phyloP scores from a whole-genome alignment of 1,284 basidiomycete genomes.

The Sanghuangporus baumii region DNA sequence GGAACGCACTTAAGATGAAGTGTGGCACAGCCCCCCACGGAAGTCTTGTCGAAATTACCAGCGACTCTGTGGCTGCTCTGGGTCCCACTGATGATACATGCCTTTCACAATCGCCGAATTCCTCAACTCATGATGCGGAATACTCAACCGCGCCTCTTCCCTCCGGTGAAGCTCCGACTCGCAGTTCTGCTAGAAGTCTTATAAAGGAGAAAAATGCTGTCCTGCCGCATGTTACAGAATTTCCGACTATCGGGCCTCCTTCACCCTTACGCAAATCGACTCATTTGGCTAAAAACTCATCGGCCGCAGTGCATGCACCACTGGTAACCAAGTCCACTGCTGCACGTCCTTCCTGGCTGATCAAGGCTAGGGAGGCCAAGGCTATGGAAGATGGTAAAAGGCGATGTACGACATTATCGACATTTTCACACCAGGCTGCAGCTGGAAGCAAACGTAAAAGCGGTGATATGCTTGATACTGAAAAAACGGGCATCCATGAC shows the following conservation, averaged over 20 bases:
- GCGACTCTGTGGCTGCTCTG: slow-evolving; percentile 2
- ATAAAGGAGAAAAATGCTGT: slow-evolving; percentile 12
- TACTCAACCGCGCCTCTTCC: not conserved
- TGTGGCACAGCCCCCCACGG: slow-evolving; percentile 33
- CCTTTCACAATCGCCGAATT: slow-evolving; percentile 6
- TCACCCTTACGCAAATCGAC: slow-evolving; percentile 65
- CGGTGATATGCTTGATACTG: slow-evolving; percentile 40
- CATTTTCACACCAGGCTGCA: slow-evolving; percentile 11
- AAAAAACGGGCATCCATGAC: not conserved
- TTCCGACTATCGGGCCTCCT: slow-evolving; percentile 58
- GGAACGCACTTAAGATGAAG: slow-evolving; percentile 44
- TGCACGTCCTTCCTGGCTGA: slow-evolving; percentile 68
- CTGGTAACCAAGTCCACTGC: slow-evolving; percentile 37
- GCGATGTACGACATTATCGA: slow-evolving; percentile 23
- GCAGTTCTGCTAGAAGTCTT: not conserved
- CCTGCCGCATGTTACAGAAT: slow-evolving; percentile 32
- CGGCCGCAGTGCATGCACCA: slow-evolving; percentile 24
- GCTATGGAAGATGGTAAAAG: slow-evolving; percentile 52
- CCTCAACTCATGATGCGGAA: not conserved
- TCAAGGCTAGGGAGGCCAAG: slow-evolving; percentile 69
- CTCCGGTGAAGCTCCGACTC: not conserved
- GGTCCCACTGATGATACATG: not conserved
- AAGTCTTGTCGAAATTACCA: slow-evolving; percentile 18
- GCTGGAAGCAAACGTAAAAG: slow-evolving; percentile 60
- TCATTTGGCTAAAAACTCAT: slow-evolving; percentile 41